Evolutionary conservation across 306 rosid species (phyloP).

Genomic region (Heteromeles arbutifolia): DNA sequence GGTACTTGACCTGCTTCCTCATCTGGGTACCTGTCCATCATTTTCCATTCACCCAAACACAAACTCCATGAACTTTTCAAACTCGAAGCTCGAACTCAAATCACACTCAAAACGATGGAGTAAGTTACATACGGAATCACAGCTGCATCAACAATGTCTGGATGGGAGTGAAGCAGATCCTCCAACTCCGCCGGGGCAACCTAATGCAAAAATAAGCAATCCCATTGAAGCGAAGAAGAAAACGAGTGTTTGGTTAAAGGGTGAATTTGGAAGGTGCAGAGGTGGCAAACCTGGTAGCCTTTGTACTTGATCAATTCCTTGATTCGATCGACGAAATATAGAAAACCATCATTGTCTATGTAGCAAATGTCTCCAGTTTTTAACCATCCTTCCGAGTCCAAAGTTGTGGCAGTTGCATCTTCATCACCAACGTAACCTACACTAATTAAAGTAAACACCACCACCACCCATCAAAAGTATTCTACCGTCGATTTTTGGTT

Average conservation of each 20-base stretch:
- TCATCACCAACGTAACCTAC: constrained; percentile 28
- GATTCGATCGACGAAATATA: constrained; percentile 23
- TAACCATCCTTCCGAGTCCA: constrained; percentile 31
- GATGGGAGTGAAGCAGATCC: constrained; percentile 54
- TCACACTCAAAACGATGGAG: not conserved
- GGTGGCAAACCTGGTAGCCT: constrained; percentile 22
- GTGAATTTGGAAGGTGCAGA: not conserved
- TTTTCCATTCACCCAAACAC: not conserved
- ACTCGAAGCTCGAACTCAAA: not conserved
- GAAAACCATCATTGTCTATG: constrained; percentile 18
- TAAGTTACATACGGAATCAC: constrained; percentile 47
- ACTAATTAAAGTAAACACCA: no score
- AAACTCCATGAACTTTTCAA: not conserved
- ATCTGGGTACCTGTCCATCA: constrained; percentile 46
- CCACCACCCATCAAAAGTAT: not conserved
- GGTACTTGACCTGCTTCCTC: constrained; percentile 77
- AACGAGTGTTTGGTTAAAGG: not conserved
- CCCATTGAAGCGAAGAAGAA: not conserved
- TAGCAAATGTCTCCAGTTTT: constrained; percentile 32
- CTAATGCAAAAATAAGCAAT: constrained; percentile 14
- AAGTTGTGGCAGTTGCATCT: constrained; percentile 1
- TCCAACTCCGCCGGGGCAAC: constrained; percentile 75
- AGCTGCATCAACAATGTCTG: constrained; percentile 51
- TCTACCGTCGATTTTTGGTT: not conserved
- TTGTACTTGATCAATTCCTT: constrained; percentile 34